Conservation (phyloP, 805 yeast species). For the Phaffomyces opuntiae region DNA sequence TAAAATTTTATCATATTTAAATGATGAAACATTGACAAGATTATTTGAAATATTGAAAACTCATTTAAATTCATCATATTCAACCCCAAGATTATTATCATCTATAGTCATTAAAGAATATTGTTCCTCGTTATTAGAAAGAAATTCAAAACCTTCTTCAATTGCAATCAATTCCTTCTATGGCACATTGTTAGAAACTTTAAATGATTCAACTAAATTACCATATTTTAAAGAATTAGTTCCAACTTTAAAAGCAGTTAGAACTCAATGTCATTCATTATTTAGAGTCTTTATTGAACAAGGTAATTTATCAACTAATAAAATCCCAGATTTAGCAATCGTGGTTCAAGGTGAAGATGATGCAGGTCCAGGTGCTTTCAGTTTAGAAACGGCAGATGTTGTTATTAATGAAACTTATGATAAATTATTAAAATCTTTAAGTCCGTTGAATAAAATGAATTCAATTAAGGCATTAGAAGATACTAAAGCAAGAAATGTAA, state of each 20-base stretch:
- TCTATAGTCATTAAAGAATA: slow-evolving; percentile 70
- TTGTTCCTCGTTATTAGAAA: slow-evolving; percentile 27
- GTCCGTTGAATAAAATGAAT: slow-evolving; percentile 63
- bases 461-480: slow-evolving; percentile 72
- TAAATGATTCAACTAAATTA: slow-evolving; percentile 36
- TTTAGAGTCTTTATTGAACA: slow-evolving; percentile 69
- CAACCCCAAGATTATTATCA: slow-evolving; percentile 73
- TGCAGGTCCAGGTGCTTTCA: slow-evolving; percentile 92
- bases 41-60: slow-evolving; percentile 30
- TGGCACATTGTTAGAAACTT: slow-evolving; percentile 26
- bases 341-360: slow-evolving; percentile 91
- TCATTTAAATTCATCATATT: slow-evolving; percentile 23
- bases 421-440: slow-evolving; percentile 54
- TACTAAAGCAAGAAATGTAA: slow-evolving; percentile 58
- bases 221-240: slow-evolving; percentile 76
- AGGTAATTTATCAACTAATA: slow-evolving; percentile 64
- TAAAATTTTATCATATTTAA: slow-evolving; percentile 44
- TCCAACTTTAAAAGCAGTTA: slow-evolving; percentile 75
- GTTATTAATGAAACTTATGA: slow-evolving; percentile 57
- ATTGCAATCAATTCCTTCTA: slow-evolving; percentile 22
- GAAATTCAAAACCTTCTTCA: slow-evolving; percentile 18
- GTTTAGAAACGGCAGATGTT: slow-evolving; percentile 68
- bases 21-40: slow-evolving; percentile 31
- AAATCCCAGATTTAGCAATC: slow-evolving; percentile 77
- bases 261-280: slow-evolving; percentile 82